Base-by-base conservation (phyloP, 2,329 filamentous ascomycete genomes). In the Clarireedia sp. region DNA sequence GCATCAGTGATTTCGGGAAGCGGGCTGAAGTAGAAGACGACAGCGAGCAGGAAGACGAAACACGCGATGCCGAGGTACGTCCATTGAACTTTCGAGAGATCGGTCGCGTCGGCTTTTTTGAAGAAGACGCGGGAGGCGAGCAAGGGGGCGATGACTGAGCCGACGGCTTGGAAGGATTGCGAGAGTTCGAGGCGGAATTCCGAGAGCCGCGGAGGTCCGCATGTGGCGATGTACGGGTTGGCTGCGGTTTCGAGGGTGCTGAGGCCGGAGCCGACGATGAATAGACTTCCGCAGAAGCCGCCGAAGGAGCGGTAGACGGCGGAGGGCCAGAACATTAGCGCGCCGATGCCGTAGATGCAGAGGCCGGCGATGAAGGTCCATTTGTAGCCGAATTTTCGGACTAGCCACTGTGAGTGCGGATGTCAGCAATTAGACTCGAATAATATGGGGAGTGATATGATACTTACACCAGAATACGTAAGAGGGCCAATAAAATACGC, bases 271-370 rank as follows among this genome's bases (percentile, higher is more conserved):
- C 87, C 88, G 50, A 90, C 86, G 23, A 91, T 83, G 64, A 92
- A 83, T 50, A 66, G 60, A 47, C 59, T 61, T 6, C 59, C 61
- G 43, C 64, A 66, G 59, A 67, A 67, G 9, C 64, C 64, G 29
- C 54, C 57, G 49, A 67, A 55, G 3, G 52, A 55, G 17, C 52
- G 8, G 12, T 64, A 59, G 10, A 90, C 79, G 6, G 84, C 86
- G 1, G 85, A 86, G 0, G 88, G 89, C 89, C 88, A 92, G 72
- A 91, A 90, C 72, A 90, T 89, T 61, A 92, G 81, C 16, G 87
- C 88, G 2, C 86, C 86, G 8, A 83, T 75, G 2, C 85, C 86
- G 67, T 90, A 91, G 53, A 91, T 83, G 61, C 78, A 78, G 3
- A 92, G 75, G 1, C 89, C 88, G 29, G 84, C 75, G 57, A 92